phyloP scores from a whole-genome alignment of 78 protist genomes.

The Salpingoeca rosetta region DNA sequence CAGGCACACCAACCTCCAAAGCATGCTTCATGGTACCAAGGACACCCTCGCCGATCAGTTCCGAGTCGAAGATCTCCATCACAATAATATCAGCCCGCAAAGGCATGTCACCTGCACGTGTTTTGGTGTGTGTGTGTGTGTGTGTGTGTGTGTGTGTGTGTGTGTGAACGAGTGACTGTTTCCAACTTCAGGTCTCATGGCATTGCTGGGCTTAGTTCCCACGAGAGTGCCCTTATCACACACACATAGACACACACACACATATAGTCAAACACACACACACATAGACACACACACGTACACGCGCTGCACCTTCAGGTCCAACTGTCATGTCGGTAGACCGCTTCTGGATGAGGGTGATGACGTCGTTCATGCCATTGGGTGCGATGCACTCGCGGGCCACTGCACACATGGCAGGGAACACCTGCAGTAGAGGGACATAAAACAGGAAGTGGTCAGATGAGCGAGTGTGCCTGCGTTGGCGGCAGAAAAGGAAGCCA shows the following conservation, averaged over 20 bases:
- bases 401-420: not conserved
- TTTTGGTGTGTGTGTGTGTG: too few species aligned
- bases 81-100: not conserved
- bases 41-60: constrained; percentile 31
- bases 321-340: not conserved
- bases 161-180: too few species aligned
- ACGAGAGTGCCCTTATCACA: not conserved
- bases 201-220: constrained; percentile 1
- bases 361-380: not conserved
- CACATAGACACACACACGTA: too few species aligned
- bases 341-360: not conserved
- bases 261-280: too few species aligned
- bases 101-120: not conserved
- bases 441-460: not conserved
- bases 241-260: too few species aligned
- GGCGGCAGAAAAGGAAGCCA: not conserved
- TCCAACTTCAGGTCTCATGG: not conserved
- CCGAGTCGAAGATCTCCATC: constrained; percentile 39
- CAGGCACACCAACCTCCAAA: too few species aligned
- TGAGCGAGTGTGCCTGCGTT: too few species aligned
- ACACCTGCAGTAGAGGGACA: not conserved
- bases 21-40: constrained; percentile 18
- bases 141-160: too few species aligned
- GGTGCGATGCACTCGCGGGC: not conserved
- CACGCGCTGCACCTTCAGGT: not conserved